phyloP scores from a whole-genome alignment of 345 rosid species.

The Arabidopsis suecica region DNA sequence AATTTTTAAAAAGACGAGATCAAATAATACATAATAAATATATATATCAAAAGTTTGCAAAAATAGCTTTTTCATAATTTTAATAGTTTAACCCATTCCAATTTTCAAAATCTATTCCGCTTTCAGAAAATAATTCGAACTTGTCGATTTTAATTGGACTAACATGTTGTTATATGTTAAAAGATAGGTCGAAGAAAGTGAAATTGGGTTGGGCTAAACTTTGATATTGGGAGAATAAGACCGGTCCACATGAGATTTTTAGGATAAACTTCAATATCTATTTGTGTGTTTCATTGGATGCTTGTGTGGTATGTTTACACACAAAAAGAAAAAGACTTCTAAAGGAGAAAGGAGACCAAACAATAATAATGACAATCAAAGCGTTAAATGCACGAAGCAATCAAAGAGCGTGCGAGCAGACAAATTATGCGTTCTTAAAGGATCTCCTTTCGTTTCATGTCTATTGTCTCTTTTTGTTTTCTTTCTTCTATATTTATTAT shows the following conservation, averaged over 20 bases:
- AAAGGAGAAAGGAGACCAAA: slow-evolving; percentile 3
- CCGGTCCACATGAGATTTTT: slow-evolving; percentile 7
- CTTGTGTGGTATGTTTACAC: slow-evolving; percentile 2
- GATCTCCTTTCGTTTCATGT: slow-evolving; percentile 22
- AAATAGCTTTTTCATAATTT: too few species aligned
- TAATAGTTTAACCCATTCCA: too few species aligned
- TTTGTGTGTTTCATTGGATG: slow-evolving; percentile 19
- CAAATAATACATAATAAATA: too few species aligned
- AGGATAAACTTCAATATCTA: neutral
- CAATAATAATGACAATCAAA: slow-evolving; percentile 34
- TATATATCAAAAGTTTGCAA: too few species aligned
- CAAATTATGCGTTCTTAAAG: slow-evolving; percentile 33
- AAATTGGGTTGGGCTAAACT: slow-evolving; percentile 19
- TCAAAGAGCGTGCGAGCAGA: slow-evolving; percentile 40
- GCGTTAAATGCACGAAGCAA: slow-evolving; percentile 41
- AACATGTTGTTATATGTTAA: too few species aligned
- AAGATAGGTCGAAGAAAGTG: neutral
- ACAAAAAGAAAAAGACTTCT: neutral
- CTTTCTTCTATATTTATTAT: neutral
- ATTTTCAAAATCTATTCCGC: too few species aligned
- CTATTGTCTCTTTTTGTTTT: neutral
- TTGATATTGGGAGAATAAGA: slow-evolving; percentile 8
- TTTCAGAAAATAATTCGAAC: neutral
- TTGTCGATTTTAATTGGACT: neutral
- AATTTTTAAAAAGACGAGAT: too few species aligned